Conservation (phyloP, 1,139 yeast species). For the Nakaseomyces bracarensis region DNA sequence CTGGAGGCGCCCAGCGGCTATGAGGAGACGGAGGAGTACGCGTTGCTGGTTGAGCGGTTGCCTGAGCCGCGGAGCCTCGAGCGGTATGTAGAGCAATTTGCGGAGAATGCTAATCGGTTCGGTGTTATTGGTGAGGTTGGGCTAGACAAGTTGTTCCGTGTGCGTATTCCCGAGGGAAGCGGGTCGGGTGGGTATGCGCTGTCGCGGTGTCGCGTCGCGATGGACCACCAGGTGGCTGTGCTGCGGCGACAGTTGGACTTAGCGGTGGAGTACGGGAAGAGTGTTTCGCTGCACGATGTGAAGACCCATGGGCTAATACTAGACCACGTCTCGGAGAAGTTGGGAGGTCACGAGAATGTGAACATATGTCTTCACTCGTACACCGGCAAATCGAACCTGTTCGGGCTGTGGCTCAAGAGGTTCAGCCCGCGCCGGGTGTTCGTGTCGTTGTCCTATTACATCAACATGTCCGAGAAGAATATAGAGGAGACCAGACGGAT, state of each 20-base stretch:
- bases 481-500: slow-evolving; percentile 31
- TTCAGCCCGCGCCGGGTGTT: slow-evolving; percentile 29
- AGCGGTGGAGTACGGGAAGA: slow-evolving; percentile 42
- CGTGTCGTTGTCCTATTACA: slow-evolving; percentile 55
- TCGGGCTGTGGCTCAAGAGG: slow-evolving; percentile 43
- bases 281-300: slow-evolving; percentile 79
- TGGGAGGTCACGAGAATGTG: slow-evolving; percentile 12
- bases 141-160: slow-evolving; percentile 63
- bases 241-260: slow-evolving; percentile 45
- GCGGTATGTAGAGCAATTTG: slow-evolving; percentile 36
- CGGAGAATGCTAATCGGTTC: slow-evolving; percentile 26
- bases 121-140: slow-evolving; percentile 78
- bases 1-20: slow-evolving; percentile 17
- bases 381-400: slow-evolving; percentile 71
- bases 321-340: slow-evolving; percentile 36
- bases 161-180: slow-evolving; percentile 38
- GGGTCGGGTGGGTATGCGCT: slow-evolving; percentile 21
- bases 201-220: slow-evolving; percentile 42
- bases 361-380: slow-evolving; percentile 69
- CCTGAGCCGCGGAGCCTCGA: slow-evolving; percentile 50
- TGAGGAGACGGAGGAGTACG: slow-evolving; percentile 26
- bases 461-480: slow-evolving; percentile 37
- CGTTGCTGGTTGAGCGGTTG: slow-evolving; percentile 40
- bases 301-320: slow-evolving; percentile 58
- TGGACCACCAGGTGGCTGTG: slow-evolving; percentile 57